Percentiles rank a stretch among this genome's conserved stretches.
Conservation (phyloP, 257 asterid species). For the Plantago elongata region DNA sequence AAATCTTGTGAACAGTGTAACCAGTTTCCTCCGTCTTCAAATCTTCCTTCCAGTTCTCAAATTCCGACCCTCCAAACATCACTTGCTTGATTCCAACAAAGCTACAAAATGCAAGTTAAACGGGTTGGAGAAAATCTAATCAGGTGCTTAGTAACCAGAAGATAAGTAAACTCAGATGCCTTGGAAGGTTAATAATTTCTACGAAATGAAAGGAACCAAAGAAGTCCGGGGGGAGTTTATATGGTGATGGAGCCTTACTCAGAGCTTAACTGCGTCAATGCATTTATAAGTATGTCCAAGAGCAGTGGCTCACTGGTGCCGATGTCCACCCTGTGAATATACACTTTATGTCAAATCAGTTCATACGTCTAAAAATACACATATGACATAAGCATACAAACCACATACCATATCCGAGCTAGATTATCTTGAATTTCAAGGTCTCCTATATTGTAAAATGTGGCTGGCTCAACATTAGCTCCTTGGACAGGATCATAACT, state of each 20-base stretch:
- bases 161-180: no score
- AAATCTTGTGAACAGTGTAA: slow-evolving; percentile 72
- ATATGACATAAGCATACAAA: neutral
- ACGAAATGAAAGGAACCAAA: neutral
- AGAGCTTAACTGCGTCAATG: slow-evolving; percentile 77
- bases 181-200: no score
- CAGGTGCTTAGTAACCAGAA: neutral
- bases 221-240: slow-evolving; percentile 1
- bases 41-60: slow-evolving; percentile 74
- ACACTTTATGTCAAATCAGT: slow-evolving; percentile 10
- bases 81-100: slow-evolving; percentile 84
- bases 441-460: slow-evolving; percentile 94
- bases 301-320: slow-evolving; percentile 79
- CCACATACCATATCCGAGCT: slow-evolving; percentile 75
- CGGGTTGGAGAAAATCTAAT: neutral
- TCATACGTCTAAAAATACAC: slow-evolving; percentile 1
- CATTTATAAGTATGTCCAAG: slow-evolving; percentile 79
- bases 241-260: slow-evolving; percentile 49
- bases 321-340: slow-evolving; percentile 73
- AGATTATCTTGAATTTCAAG: slow-evolving; percentile 83
- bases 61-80: slow-evolving; percentile 81
- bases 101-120: slow-evolving; percentile 38
- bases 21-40: slow-evolving; percentile 76
- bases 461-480: slow-evolving; percentile 72
- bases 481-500: slow-evolving; percentile 82